Evolutionary conservation across 1,284 basidiomycete genomes (phyloP), one percentile per base, ranked within the genome.

Genomic region (Ceratobasidium sp.): DNA sequence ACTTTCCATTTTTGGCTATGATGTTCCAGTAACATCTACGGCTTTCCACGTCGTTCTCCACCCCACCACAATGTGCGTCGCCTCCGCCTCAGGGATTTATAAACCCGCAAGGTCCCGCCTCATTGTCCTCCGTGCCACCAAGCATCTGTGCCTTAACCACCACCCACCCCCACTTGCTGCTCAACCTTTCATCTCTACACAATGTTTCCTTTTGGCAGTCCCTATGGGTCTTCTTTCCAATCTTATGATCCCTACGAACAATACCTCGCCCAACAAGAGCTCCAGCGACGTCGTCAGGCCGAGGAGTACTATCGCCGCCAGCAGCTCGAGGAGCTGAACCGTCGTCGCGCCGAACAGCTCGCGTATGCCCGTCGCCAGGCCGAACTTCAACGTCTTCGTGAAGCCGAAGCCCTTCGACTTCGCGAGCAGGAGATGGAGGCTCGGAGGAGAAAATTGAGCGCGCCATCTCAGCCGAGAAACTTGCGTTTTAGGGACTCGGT

Each of bases 281-380:
- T 71, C 16, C 55, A 71, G 35, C 57, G 69, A 4, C 28, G 35
- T 18, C 46, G 54, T 8, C 46, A 47, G n/a, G 57, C 47, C 11
- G 69, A 71, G 46, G 69, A 38, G 30, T 61, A 61, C 54, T 47
- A 58, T 11, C 52, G 52, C 23, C 69, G 46, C 13, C 57, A 57
- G 41, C 69, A 52, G 14, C n/a, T 61, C 30, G 69, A 71, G 43
- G 55, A 59, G 21, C 69, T 71, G 23, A 71, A 71, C 46, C 69
- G 69, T 41, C 46, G 69, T 14, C 55, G 69, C 13, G 66, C 54
- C 4, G 44, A 63, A 32, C 69, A 71, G 30, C 44, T 59, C 16
- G 69, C 57, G 38, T 43, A 61, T 16, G 55, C 69, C 18, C 69
- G 66, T 23, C 66, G 54, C 21, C 69, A 71, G 43, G 69, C 69